Evolutionary conservation across 2,329 filamentous ascomycete genomes (phyloP), one percentile per base, ranked within the genome.

Genomic region (Colletotrichum graminicola): DNA sequence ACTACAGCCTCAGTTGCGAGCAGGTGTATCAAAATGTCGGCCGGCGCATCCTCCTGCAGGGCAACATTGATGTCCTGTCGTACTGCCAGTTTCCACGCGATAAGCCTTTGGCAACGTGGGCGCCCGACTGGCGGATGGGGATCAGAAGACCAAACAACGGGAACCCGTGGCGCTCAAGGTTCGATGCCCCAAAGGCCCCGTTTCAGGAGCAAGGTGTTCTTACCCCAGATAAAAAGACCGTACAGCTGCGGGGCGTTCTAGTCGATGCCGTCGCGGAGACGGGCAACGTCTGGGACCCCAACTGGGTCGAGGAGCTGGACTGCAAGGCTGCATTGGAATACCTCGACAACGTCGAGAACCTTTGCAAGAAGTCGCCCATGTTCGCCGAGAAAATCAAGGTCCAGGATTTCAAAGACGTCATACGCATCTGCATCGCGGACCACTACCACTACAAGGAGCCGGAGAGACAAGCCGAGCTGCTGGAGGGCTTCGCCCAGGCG

Each of bases 1-100:
- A 70, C 49, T 73, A 73, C 57, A 26, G 23, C 2, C 47, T 61
- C 21, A 34, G 54, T 26, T 66, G 49, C 49, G 47, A 52, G 7
- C 21, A 70, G 21, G 57, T 73, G 16, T 73, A 73, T n/a, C 62
- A 45, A 6, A 43, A 66, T 18, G 45, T 55, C 1, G 66, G 62
- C 4, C 45, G 41, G 4, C 47, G 45, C 18, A 51, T 66, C 1
- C 39, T 71, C 3, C 18, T 55, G 32, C 67, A 66, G 45, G 56
- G 62, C 1, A 39, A 71, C 29, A 29, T 66, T 36, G 62, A 62
- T 10, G 14, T 71, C 5, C 43, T 71, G 21, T 51, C 55, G 29
- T 71, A 52, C 49, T 61, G 56, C 23, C 62, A 66, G n/a, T 62
- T 62, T 23, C 67, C 55, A 2, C 65, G 56, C 7, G 26, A 54